Conservation (phyloP, 169 alveolate species). For the Plasmodium malariae region DNA sequence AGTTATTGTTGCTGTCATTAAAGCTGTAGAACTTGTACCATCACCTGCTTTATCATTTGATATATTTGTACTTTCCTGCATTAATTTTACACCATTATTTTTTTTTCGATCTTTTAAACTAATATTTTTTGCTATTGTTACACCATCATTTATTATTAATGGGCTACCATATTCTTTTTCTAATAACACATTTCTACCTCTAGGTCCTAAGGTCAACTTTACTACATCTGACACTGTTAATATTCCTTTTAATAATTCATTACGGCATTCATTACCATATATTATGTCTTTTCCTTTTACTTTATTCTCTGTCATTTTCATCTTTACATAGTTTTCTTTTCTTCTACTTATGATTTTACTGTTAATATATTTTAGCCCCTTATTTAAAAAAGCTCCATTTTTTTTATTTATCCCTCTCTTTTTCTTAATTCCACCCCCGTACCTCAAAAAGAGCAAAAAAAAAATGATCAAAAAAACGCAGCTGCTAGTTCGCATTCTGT, state of each 20-base stretch:
- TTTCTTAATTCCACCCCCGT: slow-evolving; percentile 14
- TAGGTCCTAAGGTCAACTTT: slow-evolving; percentile 92
- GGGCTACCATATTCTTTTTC: slow-evolving; percentile 93
- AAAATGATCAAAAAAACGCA: slow-evolving; percentile 4
- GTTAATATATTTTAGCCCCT: slow-evolving; percentile 42
- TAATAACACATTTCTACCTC: slow-evolving; percentile 91
- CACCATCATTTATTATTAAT: slow-evolving; percentile 92
- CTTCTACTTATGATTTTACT: slow-evolving; percentile 66
- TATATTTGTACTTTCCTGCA: slow-evolving; percentile 92
- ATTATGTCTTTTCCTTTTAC: slow-evolving; percentile 83
- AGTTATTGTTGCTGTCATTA: slow-evolving; percentile 91
- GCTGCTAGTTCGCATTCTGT: too few relatives aligned
- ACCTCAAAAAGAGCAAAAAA: not conserved
- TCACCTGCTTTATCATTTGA: slow-evolving; percentile 93
- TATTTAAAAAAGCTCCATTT: slow-evolving; percentile 18
- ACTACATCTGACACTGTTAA: slow-evolving; percentile 90
- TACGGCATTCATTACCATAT: slow-evolving; percentile 88
- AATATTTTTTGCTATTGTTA: slow-evolving; percentile 91
- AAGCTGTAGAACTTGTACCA: slow-evolving; percentile 93
- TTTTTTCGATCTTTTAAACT: slow-evolving; percentile 88
- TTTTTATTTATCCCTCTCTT: slow-evolving; percentile 1
- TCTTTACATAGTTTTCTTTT: slow-evolving; percentile 62
- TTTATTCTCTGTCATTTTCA: slow-evolving; percentile 63
- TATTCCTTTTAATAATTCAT: slow-evolving; percentile 87
- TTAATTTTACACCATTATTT: slow-evolving; percentile 92